Conservation (phyloP, 441 rosid species). For the Arabidopsis lyrata region DNA sequence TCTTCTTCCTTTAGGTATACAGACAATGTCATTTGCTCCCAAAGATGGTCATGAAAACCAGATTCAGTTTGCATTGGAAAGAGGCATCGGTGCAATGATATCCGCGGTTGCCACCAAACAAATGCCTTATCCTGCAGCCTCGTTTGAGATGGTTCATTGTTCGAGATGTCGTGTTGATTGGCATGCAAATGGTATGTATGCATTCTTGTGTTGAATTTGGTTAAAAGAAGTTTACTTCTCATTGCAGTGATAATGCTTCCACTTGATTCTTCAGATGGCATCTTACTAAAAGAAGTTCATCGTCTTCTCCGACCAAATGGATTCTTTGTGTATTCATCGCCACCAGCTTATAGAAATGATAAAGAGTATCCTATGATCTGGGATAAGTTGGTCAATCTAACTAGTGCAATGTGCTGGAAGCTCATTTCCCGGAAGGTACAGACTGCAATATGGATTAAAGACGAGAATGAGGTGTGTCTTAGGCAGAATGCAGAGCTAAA, state of each 20-base stretch:
- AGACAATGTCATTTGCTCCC: conserved; percentile 97
- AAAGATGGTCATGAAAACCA: conserved; percentile 96
- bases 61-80: conserved; percentile 96
- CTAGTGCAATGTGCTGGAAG: conserved; percentile 94
- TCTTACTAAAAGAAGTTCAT: conserved; percentile 87
- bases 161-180: conserved; percentile 97
- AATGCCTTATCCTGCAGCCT: conserved; percentile 82
- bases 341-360: conserved; percentile 85
- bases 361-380: conserved; percentile 84
- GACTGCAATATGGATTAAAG: conserved; percentile 92
- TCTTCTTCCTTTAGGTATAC: conserved; percentile 84
- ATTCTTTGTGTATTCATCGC: conserved; percentile 92
- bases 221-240: no score
- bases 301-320: conserved; percentile 85
- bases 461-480: conserved; percentile 68
- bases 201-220: conserved; percentile 1
- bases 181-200: conserved; percentile 82
- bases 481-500: conserved; percentile 62
- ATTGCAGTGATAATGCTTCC: not conserved
- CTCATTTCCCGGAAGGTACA: conserved; percentile 84
- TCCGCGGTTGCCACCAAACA: conserved; percentile 88
- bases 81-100: conserved; percentile 93
- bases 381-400: conserved; percentile 76
- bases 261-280: conserved; percentile 69
- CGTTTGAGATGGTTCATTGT: conserved; percentile 98